Evolutionary conservation across 306 rosid species (phyloP).

Genomic region (Cucurbita argyrosperma): DNA sequence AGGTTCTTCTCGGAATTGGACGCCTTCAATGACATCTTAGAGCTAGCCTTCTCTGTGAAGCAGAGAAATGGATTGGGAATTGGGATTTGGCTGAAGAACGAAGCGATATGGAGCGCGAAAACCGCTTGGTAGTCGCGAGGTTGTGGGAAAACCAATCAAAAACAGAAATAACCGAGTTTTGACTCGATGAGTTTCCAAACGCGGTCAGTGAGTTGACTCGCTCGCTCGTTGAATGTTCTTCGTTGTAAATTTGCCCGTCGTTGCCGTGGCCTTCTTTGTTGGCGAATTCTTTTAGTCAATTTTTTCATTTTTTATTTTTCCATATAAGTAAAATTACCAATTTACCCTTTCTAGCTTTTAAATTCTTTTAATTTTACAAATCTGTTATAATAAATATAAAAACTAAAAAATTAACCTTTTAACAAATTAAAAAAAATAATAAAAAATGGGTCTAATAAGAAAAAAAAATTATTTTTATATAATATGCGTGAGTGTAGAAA

Average conservation of each 20-base stretch:
- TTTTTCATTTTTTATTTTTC: too few species aligned
- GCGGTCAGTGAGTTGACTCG: neutral
- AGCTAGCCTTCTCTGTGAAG: neutral
- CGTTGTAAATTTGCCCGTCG: neutral
- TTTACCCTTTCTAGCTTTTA: too few species aligned
- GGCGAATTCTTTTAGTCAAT: too few species aligned
- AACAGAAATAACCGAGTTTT: neutral
- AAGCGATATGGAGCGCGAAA: neutral
- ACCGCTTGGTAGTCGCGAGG: neutral
- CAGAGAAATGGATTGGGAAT: neutral
- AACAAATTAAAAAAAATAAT: too few species aligned
- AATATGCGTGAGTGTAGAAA: too few species aligned
- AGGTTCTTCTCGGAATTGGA: slow-evolving; percentile 32
- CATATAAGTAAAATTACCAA: too few species aligned
- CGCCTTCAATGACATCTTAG: slow-evolving; percentile 27
- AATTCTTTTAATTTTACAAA: too few species aligned
- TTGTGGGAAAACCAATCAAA: neutral
- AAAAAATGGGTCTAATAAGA: too few species aligned
- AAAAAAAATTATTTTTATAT: too few species aligned
- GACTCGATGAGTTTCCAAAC: neutral
- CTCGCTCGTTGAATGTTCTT: neutral
- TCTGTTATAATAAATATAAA: too few species aligned
- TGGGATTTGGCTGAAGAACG: slow-evolving; percentile 11
- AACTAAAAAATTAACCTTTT: too few species aligned
- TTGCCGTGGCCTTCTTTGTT: neutral